These are phyloP conservation scores for Trichoderma brevicompactum DNA, from an alignment of 2,329 filamentous ascomycete genomes.

Conservation along the genomic window DNA sequence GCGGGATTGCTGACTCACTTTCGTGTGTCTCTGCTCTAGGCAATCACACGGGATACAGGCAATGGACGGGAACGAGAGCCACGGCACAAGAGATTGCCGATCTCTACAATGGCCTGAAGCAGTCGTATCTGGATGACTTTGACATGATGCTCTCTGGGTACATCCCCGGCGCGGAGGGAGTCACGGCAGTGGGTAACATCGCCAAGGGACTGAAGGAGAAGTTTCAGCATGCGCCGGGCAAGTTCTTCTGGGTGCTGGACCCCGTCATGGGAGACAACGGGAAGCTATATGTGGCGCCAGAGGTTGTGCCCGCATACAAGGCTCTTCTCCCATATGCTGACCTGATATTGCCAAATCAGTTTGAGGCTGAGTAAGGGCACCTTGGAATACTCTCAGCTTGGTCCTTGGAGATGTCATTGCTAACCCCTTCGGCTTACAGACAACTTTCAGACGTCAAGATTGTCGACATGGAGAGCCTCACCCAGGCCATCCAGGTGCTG, in stretches of 20 bases:
- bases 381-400: background rate
- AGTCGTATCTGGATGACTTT: conserved; percentile 85
- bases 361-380: conserved; percentile 84
- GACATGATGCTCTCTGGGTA: conserved; percentile 96
- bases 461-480: conserved; percentile 71
- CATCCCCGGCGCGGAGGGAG: conserved; percentile 82
- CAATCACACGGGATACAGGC: conserved; percentile 92
- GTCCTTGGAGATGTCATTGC: background rate
- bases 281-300: conserved; percentile 84
- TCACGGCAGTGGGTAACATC: conserved; percentile 83
- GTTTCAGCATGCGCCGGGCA: conserved; percentile 64
- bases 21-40: conserved; percentile 56
- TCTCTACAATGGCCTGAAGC: conserved; percentile 81
- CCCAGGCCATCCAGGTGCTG: conserved; percentile 73
- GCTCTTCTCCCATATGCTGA: conserved; percentile 79
- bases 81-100: conserved; percentile 81
- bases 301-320: conserved; percentile 91
- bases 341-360: conserved; percentile 93
- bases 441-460: conserved; percentile 86
- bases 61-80: conserved; percentile 82
- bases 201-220: conserved; percentile 77
- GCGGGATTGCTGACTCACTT: background rate
- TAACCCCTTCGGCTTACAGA: conserved; percentile 50
- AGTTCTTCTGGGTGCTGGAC: conserved; percentile 96
- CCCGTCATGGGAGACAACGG: conserved; percentile 99